These are phyloP conservation scores for Aspergillus melleus DNA, from an alignment of 2,329 filamentous ascomycete species.

Conservation along the genomic window DNA sequence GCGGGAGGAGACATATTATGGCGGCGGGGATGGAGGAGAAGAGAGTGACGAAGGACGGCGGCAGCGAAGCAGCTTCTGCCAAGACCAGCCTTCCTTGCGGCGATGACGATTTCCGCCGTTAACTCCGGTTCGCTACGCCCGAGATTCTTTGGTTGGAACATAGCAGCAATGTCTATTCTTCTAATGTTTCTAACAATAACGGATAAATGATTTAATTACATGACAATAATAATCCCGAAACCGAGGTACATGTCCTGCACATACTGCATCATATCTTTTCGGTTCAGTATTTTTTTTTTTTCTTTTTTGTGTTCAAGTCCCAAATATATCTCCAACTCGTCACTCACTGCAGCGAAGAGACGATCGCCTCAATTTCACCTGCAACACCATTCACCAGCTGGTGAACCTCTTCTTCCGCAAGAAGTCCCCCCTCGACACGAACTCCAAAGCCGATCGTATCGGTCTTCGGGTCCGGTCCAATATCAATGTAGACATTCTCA, in stretches of 20 bases:
- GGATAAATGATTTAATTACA: background rate
- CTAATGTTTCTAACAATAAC: background rate
- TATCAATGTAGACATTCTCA: slow-evolving; percentile 27
- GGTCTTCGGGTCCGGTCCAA: slow-evolving; percentile 24
- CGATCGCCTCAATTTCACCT: slow-evolving; percentile 19
- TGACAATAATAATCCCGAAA: background rate
- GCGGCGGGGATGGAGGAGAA: background rate
- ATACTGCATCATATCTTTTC: background rate
- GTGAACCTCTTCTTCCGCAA: slow-evolving; percentile 18
- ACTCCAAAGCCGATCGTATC: slow-evolving; percentile 30
- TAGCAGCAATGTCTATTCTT: background rate
- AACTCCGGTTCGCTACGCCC: background rate
- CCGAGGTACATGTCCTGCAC: no score
- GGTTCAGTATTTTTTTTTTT: background rate
- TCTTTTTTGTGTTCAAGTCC: background rate
- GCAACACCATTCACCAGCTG: slow-evolving; percentile 20
- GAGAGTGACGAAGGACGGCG: background rate
- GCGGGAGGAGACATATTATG: background rate
- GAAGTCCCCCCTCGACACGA: slow-evolving; percentile 26
- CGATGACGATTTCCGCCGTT: background rate
- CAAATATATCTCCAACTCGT: background rate
- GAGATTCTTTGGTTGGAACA: background rate
- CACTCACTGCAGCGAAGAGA: slow-evolving; percentile 6
- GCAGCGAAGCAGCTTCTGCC: background rate
- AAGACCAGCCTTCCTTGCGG: background rate